Evolutionary conservation across 1,139 yeast species (phyloP).

Genomic region (Diutina scorzettiae): DNA sequence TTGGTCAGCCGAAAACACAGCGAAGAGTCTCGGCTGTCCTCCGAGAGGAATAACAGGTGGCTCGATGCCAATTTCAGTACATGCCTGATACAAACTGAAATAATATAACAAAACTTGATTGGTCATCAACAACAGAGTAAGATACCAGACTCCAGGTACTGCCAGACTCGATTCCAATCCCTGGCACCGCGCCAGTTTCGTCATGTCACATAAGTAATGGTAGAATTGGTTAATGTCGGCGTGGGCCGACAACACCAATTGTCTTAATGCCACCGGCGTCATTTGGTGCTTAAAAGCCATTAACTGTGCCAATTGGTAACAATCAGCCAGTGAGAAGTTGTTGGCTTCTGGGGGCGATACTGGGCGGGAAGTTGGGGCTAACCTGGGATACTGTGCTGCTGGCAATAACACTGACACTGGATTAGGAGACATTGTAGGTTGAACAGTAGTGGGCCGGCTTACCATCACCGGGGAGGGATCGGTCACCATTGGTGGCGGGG

Average conservation of each 20-base stretch:
- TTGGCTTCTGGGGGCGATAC: too few relatives aligned
- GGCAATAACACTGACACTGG: too few relatives aligned
- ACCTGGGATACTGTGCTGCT: too few relatives aligned
- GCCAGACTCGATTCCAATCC: not conserved
- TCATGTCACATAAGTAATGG: slow-evolving; percentile 1
- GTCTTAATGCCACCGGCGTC: not conserved
- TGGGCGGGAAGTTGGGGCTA: too few relatives aligned
- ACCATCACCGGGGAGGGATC: too few relatives aligned
- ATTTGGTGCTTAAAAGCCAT: not conserved
- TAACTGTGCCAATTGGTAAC: not conserved
- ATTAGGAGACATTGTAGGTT: too few relatives aligned
- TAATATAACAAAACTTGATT: not conserved
- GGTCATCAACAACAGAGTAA: not conserved
- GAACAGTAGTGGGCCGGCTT: too few relatives aligned
- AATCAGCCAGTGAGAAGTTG: not conserved
- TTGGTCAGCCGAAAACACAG: not conserved
- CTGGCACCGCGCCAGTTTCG: not conserved
- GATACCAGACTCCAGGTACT: not conserved
- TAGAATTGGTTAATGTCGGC: not conserved
- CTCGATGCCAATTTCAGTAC: not conserved
- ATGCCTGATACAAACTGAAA: not conserved
- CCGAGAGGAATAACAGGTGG: not conserved
- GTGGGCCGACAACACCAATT: not conserved
- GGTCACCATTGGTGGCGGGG: not conserved
- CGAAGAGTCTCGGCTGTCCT: not conserved